Percentiles rank a stretch among this genome's conserved stretches.
Evolutionary conservation across 2,329 filamentous ascomycete genomes (phyloP).

Genomic region (Aspergillus spinulosporus): DNA sequence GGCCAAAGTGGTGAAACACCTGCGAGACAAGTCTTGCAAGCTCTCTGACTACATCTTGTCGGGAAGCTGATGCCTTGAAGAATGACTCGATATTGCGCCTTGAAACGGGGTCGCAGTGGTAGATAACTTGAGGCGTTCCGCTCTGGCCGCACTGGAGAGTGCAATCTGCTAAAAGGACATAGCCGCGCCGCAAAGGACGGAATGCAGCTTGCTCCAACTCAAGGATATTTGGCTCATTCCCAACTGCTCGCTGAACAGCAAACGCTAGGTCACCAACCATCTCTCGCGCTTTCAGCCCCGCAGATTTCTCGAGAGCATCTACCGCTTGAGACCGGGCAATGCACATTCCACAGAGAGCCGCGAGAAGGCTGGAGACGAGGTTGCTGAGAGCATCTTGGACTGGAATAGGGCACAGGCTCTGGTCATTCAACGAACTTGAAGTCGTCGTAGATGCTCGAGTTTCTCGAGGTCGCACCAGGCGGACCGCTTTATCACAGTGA

Average conservation of each 20-base stretch:
- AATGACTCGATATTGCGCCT: conserved; percentile 31
- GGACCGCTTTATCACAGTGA: background rate
- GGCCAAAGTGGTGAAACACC: conserved; percentile 36
- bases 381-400: conserved; percentile 41
- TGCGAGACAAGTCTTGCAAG: conserved; percentile 37
- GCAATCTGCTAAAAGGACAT: conserved; percentile 33
- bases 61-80: conserved; percentile 30
- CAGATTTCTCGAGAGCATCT: conserved; percentile 13
- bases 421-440: conserved; percentile 13
- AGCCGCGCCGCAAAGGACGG: conserved; percentile 35
- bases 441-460: conserved; percentile 23
- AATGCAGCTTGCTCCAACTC: conserved; percentile 20
- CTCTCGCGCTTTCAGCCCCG: conserved; percentile 28
- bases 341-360: conserved; percentile 40
- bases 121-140: conserved; percentile 12
- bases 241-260: conserved; percentile 27
- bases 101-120: conserved; percentile 19
- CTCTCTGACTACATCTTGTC: conserved; percentile 35
- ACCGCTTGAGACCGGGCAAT: conserved; percentile 33
- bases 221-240: conserved; percentile 6
- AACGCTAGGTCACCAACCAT: conserved; percentile 28
- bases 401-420: conserved; percentile 27
- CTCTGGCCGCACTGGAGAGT: conserved; percentile 32
- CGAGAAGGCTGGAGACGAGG: conserved; percentile 36
- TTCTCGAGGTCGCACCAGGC: conserved; percentile 9